phyloP scores from a whole-genome alignment of 2,329 filamentous ascomycete genomes.

The Dactylellina cionopaga region DNA sequence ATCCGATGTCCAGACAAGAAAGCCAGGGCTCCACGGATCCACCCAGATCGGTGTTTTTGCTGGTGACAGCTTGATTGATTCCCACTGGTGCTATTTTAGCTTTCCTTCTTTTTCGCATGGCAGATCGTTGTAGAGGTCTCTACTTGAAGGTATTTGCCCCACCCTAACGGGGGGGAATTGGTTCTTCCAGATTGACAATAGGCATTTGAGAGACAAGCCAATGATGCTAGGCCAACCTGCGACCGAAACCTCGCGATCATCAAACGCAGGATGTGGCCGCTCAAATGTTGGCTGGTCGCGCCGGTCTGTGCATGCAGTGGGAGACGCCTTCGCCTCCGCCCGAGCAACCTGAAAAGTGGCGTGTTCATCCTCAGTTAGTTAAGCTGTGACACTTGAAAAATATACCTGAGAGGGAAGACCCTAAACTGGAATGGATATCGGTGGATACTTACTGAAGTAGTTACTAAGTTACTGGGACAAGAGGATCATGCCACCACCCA shows the following conservation, averaged over 20 bases:
- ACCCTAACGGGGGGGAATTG: conserved; percentile 35
- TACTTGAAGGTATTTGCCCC: conserved; percentile 27
- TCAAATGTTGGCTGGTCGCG: conserved; percentile 7
- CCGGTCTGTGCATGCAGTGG: no score
- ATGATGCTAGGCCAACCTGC: conserved; percentile 15
- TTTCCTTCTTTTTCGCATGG: conserved; percentile 23
- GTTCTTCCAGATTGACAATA: conserved; percentile 22
- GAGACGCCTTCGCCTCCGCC: conserved; percentile 11
- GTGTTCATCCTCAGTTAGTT: conserved; percentile 31
- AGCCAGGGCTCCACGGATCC: conserved; percentile 12
- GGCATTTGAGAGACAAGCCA: conserved; percentile 28
- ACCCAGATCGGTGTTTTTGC: conserved; percentile 31
- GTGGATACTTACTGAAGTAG: conserved; percentile 2
- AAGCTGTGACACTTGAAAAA: not conserved
- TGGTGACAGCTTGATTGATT: conserved; percentile 29
- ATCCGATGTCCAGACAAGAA: conserved; percentile 48
- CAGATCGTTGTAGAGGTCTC: conserved; percentile 14
- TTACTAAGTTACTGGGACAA: not conserved
- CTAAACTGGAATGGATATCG: conserved; percentile 14
- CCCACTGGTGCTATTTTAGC: not conserved
- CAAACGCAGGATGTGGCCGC: not conserved
- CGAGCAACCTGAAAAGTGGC: conserved; percentile 33
- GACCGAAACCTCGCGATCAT: conserved; percentile 27
- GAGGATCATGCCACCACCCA: conserved; percentile 31
- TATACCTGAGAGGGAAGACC: not conserved